phyloP scores from a whole-genome alignment of 495 filamentous ascomycete genomes.

The Ramalina peruviana region DNA sequence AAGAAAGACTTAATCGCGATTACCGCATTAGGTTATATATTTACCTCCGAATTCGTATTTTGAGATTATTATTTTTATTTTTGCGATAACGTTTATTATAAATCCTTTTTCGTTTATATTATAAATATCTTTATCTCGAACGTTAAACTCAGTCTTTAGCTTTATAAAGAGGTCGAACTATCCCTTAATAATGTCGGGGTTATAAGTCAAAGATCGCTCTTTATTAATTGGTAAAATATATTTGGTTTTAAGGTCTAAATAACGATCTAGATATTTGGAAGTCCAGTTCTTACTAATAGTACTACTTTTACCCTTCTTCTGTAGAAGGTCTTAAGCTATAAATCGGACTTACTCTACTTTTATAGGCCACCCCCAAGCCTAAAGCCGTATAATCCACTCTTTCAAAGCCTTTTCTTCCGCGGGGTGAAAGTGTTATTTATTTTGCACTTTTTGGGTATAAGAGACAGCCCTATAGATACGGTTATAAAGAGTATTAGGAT shows the following conservation, averaged over 20 bases:
- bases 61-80: slow-evolving; percentile 3
- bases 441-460: no score
- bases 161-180: slow-evolving; percentile 3
- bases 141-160: slow-evolving; percentile 5
- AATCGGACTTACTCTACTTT: background rate
- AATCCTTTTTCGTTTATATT: slow-evolving; percentile 16
- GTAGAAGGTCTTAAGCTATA: background rate
- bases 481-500: no score
- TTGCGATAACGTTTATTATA: background rate
- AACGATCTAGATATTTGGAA: background rate
- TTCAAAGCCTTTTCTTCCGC: no score
- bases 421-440: no score
- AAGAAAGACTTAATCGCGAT: background rate
- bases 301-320: background rate
- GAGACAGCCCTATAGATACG: no score
- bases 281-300: background rate
- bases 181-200: background rate
- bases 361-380: background rate
- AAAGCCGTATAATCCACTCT: no score
- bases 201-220: background rate
- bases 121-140: slow-evolving; percentile 6
- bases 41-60: background rate
- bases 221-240: background rate
- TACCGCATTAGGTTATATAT: background rate
- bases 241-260: background rate